These are phyloP conservation scores for Paraurostyla sp. DNA, from an alignment of 73 alveolate species.

Conservation along the genomic window DNA sequence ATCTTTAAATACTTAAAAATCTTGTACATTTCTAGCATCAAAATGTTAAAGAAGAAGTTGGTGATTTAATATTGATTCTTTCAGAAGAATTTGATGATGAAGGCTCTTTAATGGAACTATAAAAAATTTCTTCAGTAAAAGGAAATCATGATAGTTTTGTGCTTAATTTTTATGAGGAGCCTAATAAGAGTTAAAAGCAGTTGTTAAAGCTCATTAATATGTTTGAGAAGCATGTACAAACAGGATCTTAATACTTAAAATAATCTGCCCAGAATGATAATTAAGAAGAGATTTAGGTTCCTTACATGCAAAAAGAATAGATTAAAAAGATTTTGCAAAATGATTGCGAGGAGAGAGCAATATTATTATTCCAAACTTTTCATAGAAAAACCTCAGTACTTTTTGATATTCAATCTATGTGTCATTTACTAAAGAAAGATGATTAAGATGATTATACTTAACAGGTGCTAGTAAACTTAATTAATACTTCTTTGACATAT, in stretches of 20 bases:
- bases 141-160: not conserved
- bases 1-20: not conserved
- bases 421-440: conserved; percentile 1
- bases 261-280: not conserved
- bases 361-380: conserved; percentile 27
- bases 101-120: not conserved
- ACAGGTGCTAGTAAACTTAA: not conserved
- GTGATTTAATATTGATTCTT: not conserved
- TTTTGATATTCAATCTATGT: conserved; percentile 38
- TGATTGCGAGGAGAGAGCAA: conserved; percentile 59
- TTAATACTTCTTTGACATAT: not conserved
- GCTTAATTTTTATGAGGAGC: conserved; percentile 38
- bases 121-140: conserved; percentile 1
- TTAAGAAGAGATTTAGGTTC: not conserved
- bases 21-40: not conserved
- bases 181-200: conserved; percentile 8
- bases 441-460: not conserved
- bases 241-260: not conserved
- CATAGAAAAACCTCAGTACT: conserved; percentile 35
- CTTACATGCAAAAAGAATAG: conserved; percentile 4
- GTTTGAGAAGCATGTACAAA: conserved; percentile 36
- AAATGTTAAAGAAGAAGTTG: conserved; percentile 31
- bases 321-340: not conserved
- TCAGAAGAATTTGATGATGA: conserved; percentile 17
- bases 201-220: conserved; percentile 12